Evolutionary conservation across 768 basidiomycete species (phyloP).

Genomic region (Tulasnella sp.): DNA sequence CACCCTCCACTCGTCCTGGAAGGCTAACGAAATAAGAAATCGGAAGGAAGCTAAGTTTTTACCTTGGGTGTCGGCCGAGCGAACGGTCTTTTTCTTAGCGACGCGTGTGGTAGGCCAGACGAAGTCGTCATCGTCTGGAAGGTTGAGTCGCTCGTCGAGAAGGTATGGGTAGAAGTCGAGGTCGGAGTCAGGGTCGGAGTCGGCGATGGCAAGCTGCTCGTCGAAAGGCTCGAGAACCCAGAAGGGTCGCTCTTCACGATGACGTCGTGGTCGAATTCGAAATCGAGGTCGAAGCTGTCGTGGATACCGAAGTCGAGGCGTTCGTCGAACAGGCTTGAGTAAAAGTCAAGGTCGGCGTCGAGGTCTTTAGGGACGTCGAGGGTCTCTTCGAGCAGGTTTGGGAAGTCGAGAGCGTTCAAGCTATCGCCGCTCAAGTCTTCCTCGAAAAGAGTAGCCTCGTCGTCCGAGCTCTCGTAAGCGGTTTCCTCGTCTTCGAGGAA

Average conservation of each 20-base stretch:
- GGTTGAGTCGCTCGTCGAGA: neutral
- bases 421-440: neutral
- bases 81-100: neutral
- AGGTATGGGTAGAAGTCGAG: neutral
- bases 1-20: neutral
- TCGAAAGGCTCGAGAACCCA: neutral
- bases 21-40: neutral
- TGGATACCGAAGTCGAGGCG: neutral
- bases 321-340: neutral
- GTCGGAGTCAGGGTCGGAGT: neutral
- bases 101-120: neutral
- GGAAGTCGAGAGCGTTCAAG: neutral
- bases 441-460: neutral
- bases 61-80: neutral
- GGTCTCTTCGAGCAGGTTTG: neutral
- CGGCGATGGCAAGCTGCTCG: neutral
- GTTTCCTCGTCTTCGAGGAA: neutral
- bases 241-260: neutral
- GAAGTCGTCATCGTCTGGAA: neutral
- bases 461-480: neutral
- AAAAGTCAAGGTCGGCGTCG: neutral
- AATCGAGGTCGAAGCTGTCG: neutral
- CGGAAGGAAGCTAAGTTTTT: neutral
- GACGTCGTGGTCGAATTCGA: neutral
- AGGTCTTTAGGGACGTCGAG: neutral